Base-by-base conservation (phyloP, 1,284 basidiomycete species). In the Marasmius tenuissimus region DNA sequence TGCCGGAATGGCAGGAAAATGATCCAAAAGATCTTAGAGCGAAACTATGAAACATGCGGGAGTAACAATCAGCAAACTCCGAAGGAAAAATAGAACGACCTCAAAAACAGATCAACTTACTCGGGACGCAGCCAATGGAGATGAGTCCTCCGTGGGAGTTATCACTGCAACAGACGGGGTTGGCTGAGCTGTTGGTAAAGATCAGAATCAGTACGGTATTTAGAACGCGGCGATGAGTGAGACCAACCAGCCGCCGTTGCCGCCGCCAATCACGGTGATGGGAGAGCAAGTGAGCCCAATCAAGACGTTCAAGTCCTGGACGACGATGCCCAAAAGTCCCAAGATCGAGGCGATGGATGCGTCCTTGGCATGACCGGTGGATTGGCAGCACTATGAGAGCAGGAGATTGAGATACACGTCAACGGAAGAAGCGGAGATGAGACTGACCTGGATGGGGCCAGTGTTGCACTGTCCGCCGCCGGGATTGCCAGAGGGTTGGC, bases 111-210 rank as follows among this genome's bases (percentile, higher is more conserved):
- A 27, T 27, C 27, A 42, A 78, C 82, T 68, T 67, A 85, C 82
- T 71, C 2, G 78, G 74, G 9, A 67, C 60, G 71, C 83, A 85
- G 16, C 76, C 80, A 52, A 81, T 55, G 27, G 70, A 72, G 62
- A 85, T 66, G n/a, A 82, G 58, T 16, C 80, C 80, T 33, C 73
- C 75, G 69, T 68, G 79, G 2, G 59, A 53, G 61, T 81, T 78
- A 62, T 76, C 65, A 0, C 69, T 42, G 62, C 83, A 85, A 67
- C 83, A 85, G 16, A 81, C 81, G 0, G 78, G 66, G 63, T 82
- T 72, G 9, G 65, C 49, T 0, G 60, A 4, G 70, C 83, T 85
- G 45, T 8, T 14, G 20, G 7, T 37, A 6, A 40, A 49, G 20
- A 42, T 38, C 14, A 7, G 38, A 37, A 47, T 10, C 12, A 33